Base-by-base conservation (phyloP, 2,329 filamentous ascomycete species). In the Stemphylium vesicarium region DNA sequence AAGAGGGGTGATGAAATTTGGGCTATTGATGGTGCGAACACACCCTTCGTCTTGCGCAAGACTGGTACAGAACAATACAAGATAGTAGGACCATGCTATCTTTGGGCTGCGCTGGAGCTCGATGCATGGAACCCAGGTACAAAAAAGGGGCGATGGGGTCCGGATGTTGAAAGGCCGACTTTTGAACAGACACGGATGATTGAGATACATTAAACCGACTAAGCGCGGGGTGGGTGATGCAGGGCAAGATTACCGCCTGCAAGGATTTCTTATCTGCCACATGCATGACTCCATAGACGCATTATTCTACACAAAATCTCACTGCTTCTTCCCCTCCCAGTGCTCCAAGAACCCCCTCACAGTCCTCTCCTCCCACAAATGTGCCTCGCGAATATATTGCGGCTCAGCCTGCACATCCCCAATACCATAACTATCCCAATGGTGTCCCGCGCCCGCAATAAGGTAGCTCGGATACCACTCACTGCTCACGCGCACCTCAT, bases 391-490 rank as follows among this genome's bases (percentile, higher is more conserved):
- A 39, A 83, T 81, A 56, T 82, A 84, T 53, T 81, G 77, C 9
- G 81, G 81, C 70, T 83, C 81, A 10, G 73, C 76, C 4, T 60
- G 62, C 1, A 83, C 65, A 38, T 81, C 67, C 50, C 57, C 75
- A 8, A 71, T 69, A 3, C 70, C 79, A 39, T 71, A 74, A 43
- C 77, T 79, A 54, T 81, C 81, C 81, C 81, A 83, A 63, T 83
- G 81, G 66, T 84, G 82, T 0, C 82, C 82, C 0, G 75, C 78
- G 1, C 81, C 81, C 0, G 78, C 76, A 55, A 84, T 83, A 15
- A 84, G 66, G 48, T 79, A 75, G 47, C 81, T 79, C 0, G 82
- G 80, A 53, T 80, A 75, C n/a, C 80, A 71, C 50, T 82, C 77
- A 0, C 75, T 74, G 8, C 72, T 73, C 4, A 72, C 66, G 6